Base-by-base conservation (phyloP, 2,329 filamentous ascomycete genomes). In the Ascochyta viciae-villosae region DNA sequence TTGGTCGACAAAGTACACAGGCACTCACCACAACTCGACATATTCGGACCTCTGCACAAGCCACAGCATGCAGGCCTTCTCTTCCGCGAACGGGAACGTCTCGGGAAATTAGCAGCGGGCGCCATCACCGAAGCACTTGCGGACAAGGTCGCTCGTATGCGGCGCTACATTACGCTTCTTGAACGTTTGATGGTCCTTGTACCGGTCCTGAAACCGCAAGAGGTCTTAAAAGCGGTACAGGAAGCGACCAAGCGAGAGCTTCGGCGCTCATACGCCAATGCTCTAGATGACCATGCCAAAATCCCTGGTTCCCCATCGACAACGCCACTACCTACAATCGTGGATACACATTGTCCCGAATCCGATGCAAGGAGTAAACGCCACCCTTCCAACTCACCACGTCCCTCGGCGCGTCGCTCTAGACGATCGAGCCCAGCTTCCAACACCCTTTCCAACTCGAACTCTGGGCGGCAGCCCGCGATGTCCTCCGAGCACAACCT, bases 1-100 rank as follows among this genome's bases (percentile, higher is more conserved):
- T 62, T 75, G 12, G 63, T 75, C 22, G 71, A 72, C 33, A 75
- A 75, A 50, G 63, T 74, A 0, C 67, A 74, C 41, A 60, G 61
- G 15, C 65, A 72, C 12, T 40, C 67, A 3, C 67, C 68, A 1
- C 56, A 63, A 8, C 65, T 71, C 5, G 50, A 61, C 8, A 61
- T 72, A 34, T 73, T 73, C 35, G 73, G 73, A 4, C 65, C 71
- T 0, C 59, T 74, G 0, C 62, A 70, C 47, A 62, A 67, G 19
- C 39, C 58, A 7, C 53, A 60, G 2, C 66, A 75, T 43, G 61
- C 66, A 2, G 60, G 60, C 6, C 46, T 64, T 0, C 60, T 68
- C 2, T 70, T 70, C 57, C 69, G 68, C 31, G 70, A 71, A 42
- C 68, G 63, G 13, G 65, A 70, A 29, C 60, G 68, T 0, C 58